phyloP scores from a whole-genome alignment of 2,329 filamentous ascomycete genomes.

The Colletotrichum costaricense region DNA sequence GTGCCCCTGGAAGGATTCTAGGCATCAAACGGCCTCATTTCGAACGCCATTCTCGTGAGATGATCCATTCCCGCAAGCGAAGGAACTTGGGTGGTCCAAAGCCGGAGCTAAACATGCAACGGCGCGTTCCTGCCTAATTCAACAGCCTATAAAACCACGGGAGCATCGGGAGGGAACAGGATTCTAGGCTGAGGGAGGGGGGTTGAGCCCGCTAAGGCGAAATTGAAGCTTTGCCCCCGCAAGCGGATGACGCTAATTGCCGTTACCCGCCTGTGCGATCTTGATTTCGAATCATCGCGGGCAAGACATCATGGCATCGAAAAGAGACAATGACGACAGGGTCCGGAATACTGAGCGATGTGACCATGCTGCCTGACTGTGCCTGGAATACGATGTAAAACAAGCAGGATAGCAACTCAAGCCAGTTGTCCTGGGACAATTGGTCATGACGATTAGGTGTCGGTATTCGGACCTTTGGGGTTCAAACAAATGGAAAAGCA shows the following conservation, averaged over 20 bases:
- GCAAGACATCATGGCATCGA: not conserved
- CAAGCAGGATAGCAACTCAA: not conserved
- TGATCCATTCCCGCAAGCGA: not conserved
- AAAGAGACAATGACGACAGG: not conserved
- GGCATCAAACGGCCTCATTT: not conserved
- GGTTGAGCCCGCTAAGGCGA: not conserved
- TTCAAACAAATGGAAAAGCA: not conserved
- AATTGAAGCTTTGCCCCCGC: not conserved
- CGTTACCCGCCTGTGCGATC: not conserved
- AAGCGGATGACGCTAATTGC: not conserved
- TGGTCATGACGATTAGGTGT: not conserved
- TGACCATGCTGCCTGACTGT: not conserved
- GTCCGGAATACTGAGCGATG: not conserved
- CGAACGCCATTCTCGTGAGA: not conserved
- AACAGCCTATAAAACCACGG: not conserved
- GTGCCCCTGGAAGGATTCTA: not conserved
- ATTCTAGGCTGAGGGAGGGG: not conserved
- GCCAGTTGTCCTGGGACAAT: not conserved
- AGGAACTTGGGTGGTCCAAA: slow-evolving; percentile 3
- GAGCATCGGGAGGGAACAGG: not conserved
- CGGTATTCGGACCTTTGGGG: not conserved
- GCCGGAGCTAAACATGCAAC: not conserved
- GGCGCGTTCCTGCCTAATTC: slow-evolving; percentile 10
- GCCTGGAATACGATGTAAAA: not conserved
- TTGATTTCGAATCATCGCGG: not conserved